Evolutionary conservation across 2,329 filamentous ascomycete species (phyloP), one percentile per base, ranked within the genome.

Genomic region (Microcera coccophila): DNA sequence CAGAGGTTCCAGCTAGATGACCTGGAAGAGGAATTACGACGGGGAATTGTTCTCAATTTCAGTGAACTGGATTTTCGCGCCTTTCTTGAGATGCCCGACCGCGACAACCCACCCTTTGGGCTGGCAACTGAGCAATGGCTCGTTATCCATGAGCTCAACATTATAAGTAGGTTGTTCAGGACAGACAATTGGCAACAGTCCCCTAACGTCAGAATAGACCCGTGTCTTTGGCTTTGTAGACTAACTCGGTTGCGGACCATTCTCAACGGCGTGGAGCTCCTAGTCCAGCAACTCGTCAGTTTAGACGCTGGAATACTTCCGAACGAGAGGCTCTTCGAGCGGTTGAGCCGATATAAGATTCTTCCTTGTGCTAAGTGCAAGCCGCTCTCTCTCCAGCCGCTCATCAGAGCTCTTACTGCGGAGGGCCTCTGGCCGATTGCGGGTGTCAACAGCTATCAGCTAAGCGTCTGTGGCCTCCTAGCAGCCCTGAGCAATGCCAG

Each of bases 201-300:
- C 16, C 11, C 41, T 43, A 38, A 7, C 10, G 14, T 8, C 19
- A 8, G 14, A 14, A 32, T 32, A 52, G 50, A 45, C 26, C 19
- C 44, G 4, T 3, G 5, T 5, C 18, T 54, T 20, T 10, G 45
- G 2, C 3, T 33, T 2, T 34, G 15, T 16, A 42, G 52, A 15
- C 15, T 32, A 7, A 26, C 19, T 12, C 38, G 39, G 12, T 10
- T 52, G 12, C 12, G 43, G 4, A 14, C 4, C 2, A 52, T 48
- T 4, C 44, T 51, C 15, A 29, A 44, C 4, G 39, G 32, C 12
- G 7, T 55, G 5, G 21, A 36, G 4, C 33, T 55, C 14, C 41
- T 55, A n/a, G 41, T 47, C 3, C 16, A 45, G 5, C 52, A 49
- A 18, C 20, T 47, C 15, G 19, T 18, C 9, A 35, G 37, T n/a